Conservation (phyloP, 768 basidiomycete species). For the Termitomyces heimii region DNA sequence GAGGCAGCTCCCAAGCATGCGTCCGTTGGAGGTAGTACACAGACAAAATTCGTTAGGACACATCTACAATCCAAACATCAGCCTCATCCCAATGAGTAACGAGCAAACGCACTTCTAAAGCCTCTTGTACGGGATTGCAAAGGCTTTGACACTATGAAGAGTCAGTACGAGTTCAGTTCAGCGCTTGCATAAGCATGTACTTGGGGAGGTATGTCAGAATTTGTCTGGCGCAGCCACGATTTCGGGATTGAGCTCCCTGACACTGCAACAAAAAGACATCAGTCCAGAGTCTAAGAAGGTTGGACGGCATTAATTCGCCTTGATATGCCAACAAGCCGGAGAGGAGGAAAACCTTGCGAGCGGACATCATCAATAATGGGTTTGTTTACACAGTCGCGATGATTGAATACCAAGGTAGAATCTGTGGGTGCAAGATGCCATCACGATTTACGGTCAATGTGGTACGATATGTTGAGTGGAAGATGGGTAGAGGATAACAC, state of each 20-base stretch:
- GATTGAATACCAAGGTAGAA: neutral
- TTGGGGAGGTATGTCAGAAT: neutral
- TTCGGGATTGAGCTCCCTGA: neutral
- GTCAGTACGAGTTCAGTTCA: constrained; percentile 10
- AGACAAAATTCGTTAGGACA: constrained; percentile 20
- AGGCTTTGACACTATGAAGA: constrained; percentile 4
- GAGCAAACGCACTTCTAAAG: neutral
- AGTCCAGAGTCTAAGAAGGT: neutral
- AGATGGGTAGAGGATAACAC: too few relatives aligned
- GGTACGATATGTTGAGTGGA: too few relatives aligned
- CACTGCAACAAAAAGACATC: neutral
- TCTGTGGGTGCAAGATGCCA: too few relatives aligned
- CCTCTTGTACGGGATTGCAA: neutral
- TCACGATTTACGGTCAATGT: too few relatives aligned
- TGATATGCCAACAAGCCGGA: neutral
- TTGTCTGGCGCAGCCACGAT: neutral
- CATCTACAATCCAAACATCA: constrained; percentile 9
- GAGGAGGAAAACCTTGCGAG: neutral
- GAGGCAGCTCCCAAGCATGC: constrained; percentile 22
- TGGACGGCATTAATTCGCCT: neutral
- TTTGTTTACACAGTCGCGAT: too few relatives aligned
- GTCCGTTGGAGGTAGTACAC: constrained; percentile 19
- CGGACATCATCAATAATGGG: neutral
- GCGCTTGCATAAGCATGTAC: neutral
- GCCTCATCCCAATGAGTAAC: neutral